Evolutionary conservation across 2,329 filamentous ascomycete genomes (phyloP), one percentile per base, ranked within the genome.

Genomic region (Alternaria sp.): DNA sequence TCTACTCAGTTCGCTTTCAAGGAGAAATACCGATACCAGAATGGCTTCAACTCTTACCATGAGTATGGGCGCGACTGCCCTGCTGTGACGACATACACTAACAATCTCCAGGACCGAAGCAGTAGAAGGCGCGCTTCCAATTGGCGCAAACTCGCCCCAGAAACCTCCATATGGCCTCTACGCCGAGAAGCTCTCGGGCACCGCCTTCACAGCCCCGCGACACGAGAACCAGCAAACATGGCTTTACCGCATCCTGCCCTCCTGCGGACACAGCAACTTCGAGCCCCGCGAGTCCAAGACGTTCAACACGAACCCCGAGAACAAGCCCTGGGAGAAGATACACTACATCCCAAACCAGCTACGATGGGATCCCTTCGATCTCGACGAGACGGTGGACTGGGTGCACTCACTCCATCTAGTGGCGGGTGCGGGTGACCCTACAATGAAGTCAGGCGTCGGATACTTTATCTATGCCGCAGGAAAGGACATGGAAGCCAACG

Each of bases 381-480:
- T 93, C 52, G 89, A 92, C 66, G 85, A 91, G 76, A 85, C 84
- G 4, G 88, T 88, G 3, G 88, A 91, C 71, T 91, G 89, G 88
- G 87, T 91, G 21, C 87, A 90, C 71, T 86, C 86, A 59, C 80
- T 95, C 67, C 88, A 91, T 63, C 84, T 94, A 19, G 85, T 97
- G 11, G 92, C 91, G 2, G 92, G 92, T 4, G 88, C 92, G 0
- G 93, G 93, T 15, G 91, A 96, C 71, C 89, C 92, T 0, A 90
- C 90, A 0, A 85, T 91, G 78, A 97, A 97, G 81, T 84, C 87
- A 17, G 93, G 93, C 0, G 72, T 96, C 45, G 93, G 91, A 21
- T 93, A 96, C 63, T 90, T 91, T 78, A 88, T 96, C 60, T 97
- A 92, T 75, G 90, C 91, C 1, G 92, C 91, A 0, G 92, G 91